Base-by-base conservation (phyloP, 768 basidiomycete genomes). In the Thelephora aurantiotincta region DNA sequence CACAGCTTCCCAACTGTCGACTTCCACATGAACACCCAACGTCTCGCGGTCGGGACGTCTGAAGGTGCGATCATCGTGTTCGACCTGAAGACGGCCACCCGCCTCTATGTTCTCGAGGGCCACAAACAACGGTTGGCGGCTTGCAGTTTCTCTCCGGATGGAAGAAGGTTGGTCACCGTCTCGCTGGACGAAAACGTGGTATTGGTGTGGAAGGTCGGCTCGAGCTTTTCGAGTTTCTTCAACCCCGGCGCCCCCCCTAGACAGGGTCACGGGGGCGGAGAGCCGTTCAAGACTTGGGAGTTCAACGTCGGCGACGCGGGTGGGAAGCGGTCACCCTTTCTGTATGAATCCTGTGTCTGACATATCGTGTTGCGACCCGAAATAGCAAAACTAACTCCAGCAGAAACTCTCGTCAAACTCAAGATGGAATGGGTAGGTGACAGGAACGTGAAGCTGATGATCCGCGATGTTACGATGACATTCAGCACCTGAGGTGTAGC, bases 11-110 rank as follows among this genome's bases (percentile, higher is more conserved):
- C 94, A 0, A 82, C 82, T 0, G 78, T 97, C n/a, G 93, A 92
- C 63, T 97, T 99, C 60, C 86, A 97, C 56, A 80, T 79, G 66
- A 66, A 72, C 2, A 80, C 77, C 1, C 96, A 99, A 59, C 80
- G 88, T 12, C 75, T 98, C 3, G 89, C 86, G 0, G 91, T 97
- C 0, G 96, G 96, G 0, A 94, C 93, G 0, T 79, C 77, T 48
- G 96, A 99, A 65, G 96, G 94, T 0, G 91, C 92, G 0, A 80
- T 92, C 46, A 73, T 90, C 49, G 91, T 96, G 82, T 98, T 96
- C 58, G 96, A 98, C 59, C 73, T 98, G 46, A 96, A 97, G 64
- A 91, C 92, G 0, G 93, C 92, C 0, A 97, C 87, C 0, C 78
- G 96, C 11, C 69, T 98, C 12, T 99, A 97, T 57, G 87, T 99